A percentile compares a stretch with the other conserved stretches of the same genome.
Conservation (phyloP, 768 basidiomycete species). For the Albatrellus ellisii region DNA sequence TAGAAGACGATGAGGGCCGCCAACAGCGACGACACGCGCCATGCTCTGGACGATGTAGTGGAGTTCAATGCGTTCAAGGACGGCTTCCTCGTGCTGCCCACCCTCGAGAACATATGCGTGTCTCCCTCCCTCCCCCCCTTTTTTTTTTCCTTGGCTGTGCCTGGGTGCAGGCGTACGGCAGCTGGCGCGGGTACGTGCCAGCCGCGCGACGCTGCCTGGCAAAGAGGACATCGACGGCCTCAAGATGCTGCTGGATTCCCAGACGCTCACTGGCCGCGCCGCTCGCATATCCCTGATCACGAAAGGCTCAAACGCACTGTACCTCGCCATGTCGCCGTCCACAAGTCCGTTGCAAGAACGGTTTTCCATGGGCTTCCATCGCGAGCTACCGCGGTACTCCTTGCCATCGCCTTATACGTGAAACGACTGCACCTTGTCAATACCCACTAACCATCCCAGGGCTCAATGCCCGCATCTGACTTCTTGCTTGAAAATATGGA, state of each 20-base stretch:
- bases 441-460: too few relatives aligned
- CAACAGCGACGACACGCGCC: constrained; percentile 20
- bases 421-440: too few relatives aligned
- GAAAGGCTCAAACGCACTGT: constrained; percentile 17
- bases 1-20: too few relatives aligned
- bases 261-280: constrained; percentile 17
- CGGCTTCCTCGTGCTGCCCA: constrained; percentile 22
- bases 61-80: constrained; percentile 22
- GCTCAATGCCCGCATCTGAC: too few relatives aligned
- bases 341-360: constrained; percentile 10
- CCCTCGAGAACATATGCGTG: constrained; percentile 23
- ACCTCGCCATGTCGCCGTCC: constrained; percentile 17
- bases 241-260: constrained; percentile 19
- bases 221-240: constrained; percentile 21
- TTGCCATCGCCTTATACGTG: constrained; percentile 10
- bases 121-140: too few relatives aligned
- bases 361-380: constrained; percentile 8
- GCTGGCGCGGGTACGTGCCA: too few relatives aligned
- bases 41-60: constrained; percentile 21
- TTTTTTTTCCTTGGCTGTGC: too few relatives aligned
- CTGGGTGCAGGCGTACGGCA: too few relatives aligned
- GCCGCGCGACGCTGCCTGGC: constrained; percentile 22
- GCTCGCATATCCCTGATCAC: constrained; percentile 18
- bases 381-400: constrained; percentile 9
- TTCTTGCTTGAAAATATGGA: too few relatives aligned